Evolutionary conservation across 805 yeast species (phyloP).

Genomic region (Metschnikowia bowlesiae): DNA sequence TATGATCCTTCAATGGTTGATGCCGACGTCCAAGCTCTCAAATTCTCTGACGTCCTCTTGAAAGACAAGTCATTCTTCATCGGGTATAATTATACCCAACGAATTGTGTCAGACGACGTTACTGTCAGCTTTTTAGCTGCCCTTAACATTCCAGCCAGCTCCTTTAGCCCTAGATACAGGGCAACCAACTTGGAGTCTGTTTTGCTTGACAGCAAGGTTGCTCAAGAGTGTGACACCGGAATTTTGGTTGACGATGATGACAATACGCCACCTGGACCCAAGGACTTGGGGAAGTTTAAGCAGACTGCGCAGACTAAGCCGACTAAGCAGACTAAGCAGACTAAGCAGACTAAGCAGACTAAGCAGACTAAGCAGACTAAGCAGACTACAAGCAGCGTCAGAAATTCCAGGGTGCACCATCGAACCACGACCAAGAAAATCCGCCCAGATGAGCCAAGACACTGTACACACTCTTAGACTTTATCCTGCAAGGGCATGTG

Average conservation of each 20-base stretch:
- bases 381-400: no score
- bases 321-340: no score
- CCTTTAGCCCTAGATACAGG: slow-evolving; percentile 72
- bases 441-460: no score
- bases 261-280: no score
- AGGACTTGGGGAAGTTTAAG: no score
- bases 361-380: no score
- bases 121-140: slow-evolving; percentile 73
- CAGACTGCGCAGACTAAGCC: no score
- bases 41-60: slow-evolving; percentile 51
- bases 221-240: slow-evolving; percentile 76
- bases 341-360: no score
- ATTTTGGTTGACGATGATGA: slow-evolving; percentile 62
- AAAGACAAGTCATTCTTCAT: slow-evolving; percentile 68
- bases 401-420: no score
- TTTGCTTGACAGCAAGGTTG: slow-evolving; percentile 65
- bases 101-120: slow-evolving; percentile 71
- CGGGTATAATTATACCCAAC: slow-evolving; percentile 69
- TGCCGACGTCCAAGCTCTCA: slow-evolving; percentile 70
- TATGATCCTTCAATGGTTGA: slow-evolving; percentile 73
- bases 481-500: no score
- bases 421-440: no score
- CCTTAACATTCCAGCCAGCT: slow-evolving; percentile 64
- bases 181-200: slow-evolving; percentile 80
- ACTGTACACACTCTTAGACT: no score